phyloP scores from a whole-genome alignment of 1,284 basidiomycete species.

The Mycena citricolor region DNA sequence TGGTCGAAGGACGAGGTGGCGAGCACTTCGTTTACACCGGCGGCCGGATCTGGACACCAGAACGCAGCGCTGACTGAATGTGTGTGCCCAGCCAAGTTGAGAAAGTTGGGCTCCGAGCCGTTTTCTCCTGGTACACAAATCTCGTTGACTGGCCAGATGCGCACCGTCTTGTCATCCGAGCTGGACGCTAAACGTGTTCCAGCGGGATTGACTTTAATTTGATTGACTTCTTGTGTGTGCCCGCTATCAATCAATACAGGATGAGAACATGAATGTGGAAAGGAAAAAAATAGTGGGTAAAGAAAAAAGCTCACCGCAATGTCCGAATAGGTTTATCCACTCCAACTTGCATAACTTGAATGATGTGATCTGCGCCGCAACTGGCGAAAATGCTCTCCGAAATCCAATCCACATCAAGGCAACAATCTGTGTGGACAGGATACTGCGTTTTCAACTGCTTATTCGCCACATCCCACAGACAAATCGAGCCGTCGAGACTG shows the following conservation, averaged over 20 bases:
- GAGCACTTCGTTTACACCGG: constrained; percentile 53
- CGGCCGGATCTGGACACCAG: constrained; percentile 61
- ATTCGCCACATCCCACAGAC: constrained; percentile 71
- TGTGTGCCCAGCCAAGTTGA: constrained; percentile 61
- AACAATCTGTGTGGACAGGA: constrained; percentile 67
- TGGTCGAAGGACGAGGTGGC: constrained; percentile 81
- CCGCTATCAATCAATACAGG: constrained; percentile 44
- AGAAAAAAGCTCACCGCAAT: constrained; percentile 41
- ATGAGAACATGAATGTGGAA: background rate
- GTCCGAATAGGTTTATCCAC: constrained; percentile 51
- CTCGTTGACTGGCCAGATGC: no score
- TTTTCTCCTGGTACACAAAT: no score
- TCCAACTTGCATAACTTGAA: constrained; percentile 58
- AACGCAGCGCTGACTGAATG: constrained; percentile 64
- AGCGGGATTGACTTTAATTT: constrained; percentile 65
- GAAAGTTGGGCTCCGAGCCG: constrained; percentile 33
- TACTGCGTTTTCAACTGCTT: constrained; percentile 62
- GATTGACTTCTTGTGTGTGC: constrained; percentile 75
- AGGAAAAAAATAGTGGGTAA: background rate
- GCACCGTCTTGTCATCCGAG: constrained; percentile 74
- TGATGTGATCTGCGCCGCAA: constrained; percentile 67
- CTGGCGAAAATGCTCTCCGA: constrained; percentile 70
- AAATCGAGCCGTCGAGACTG: constrained; percentile 71
- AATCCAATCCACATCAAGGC: constrained; percentile 81
- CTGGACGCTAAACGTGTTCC: constrained; percentile 71